Evolutionary conservation across 352 stramenopile species (phyloP).

Genomic region (Phytophthora citrophthora): DNA sequence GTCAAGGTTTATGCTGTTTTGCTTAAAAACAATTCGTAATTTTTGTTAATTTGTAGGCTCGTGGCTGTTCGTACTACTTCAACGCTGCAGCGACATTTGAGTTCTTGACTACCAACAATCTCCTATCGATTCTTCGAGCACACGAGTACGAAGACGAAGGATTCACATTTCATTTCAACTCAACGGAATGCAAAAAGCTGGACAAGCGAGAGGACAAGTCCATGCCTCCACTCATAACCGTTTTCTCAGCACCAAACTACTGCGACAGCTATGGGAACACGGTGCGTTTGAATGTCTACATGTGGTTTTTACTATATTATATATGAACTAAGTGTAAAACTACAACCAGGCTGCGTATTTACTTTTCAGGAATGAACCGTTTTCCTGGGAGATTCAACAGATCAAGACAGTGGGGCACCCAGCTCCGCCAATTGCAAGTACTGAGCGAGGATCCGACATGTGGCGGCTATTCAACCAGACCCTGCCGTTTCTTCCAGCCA

Average conservation of each 20-base stretch:
- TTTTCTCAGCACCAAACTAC: slow-evolving; percentile 97
- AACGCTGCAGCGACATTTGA: slow-evolving; percentile 74
- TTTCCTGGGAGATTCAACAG: slow-evolving; percentile 64
- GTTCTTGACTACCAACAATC: slow-evolving; percentile 71
- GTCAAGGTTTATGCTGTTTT: too few species aligned
- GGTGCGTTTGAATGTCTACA: slow-evolving; percentile 33
- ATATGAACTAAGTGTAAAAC: not conserved
- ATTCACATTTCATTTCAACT: slow-evolving; percentile 70
- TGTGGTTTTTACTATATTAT: not conserved
- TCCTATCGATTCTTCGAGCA: slow-evolving; percentile 79
- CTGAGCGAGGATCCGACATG: slow-evolving; percentile 66
- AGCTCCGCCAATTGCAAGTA: slow-evolving; percentile 51
- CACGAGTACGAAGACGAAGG: slow-evolving; percentile 84
- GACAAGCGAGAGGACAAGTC: slow-evolving; percentile 56
- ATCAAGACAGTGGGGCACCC: slow-evolving; percentile 56
- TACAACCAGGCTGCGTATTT: slow-evolving; percentile 59
- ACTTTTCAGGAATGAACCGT: slow-evolving; percentile 50
- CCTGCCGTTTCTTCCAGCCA: slow-evolving; percentile 82
- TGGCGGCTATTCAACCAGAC: slow-evolving; percentile 77
- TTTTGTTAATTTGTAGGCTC: slow-evolving; percentile 37
- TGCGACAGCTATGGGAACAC: slow-evolving; percentile 88
- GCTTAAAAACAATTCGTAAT: not conserved
- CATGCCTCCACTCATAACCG: slow-evolving; percentile 88
- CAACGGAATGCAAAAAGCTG: slow-evolving; percentile 44
- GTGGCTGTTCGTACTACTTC: slow-evolving; percentile 90